phyloP scores from a whole-genome alignment of 176 grass and related monocot genomes.

The maize (Zea mays) region Zm-B73-REFERENCE-NAM-5.0 NC_050101.1:136385001-136385500 shows the following conservation, averaged over 20 bases:
- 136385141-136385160: constrained; percentile 63
- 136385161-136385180: constrained; percentile 64
- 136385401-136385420: constrained; percentile 49
- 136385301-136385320: constrained; percentile 82
- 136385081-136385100: too few species aligned
- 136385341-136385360: constrained; percentile 58
- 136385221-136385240: constrained; percentile 65
- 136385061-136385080: too few species aligned
- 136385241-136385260: constrained; percentile 62
- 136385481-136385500: too few species aligned
- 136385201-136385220: constrained; percentile 84
- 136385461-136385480: too few species aligned
- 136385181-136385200: constrained; percentile 84
- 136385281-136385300: constrained; percentile 71
- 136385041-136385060: too few species aligned
- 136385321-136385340: constrained; percentile 82
- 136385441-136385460: too few species aligned
- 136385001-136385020: too few species aligned
- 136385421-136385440: background rate
- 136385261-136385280: constrained; percentile 80
- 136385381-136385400: constrained; percentile 60
- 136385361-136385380: constrained; percentile 41
- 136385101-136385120: too few species aligned
- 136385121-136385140: constrained; percentile 46
- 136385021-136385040: too few species aligned